phyloP scores from a whole-genome alignment of 257 asterid species.

The Solanum verrucosum region DNA sequence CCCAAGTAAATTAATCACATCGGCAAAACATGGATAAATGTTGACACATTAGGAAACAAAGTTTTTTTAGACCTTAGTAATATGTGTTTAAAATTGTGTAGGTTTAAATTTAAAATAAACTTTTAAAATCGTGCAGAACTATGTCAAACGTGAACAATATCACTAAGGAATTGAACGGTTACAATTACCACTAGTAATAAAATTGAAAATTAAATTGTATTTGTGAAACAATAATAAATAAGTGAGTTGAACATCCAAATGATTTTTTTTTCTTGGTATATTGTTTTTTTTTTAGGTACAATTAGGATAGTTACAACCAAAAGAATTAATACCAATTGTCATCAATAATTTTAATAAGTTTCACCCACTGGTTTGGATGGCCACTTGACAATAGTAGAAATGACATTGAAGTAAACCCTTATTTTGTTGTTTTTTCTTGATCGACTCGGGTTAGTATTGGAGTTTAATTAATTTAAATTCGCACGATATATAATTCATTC shows the following conservation, averaged over 20 bases:
- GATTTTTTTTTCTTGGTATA: neutral
- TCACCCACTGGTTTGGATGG: neutral
- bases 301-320: neutral
- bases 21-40: neutral
- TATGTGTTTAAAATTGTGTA: neutral
- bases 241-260: neutral
- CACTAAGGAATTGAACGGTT: neutral
- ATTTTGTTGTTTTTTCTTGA: neutral
- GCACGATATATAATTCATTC: neutral
- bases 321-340: neutral
- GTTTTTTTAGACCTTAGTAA: neutral
- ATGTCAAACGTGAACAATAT: neutral
- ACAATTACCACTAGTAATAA: neutral
- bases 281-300: neutral
- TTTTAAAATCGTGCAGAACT: neutral
- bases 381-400: neutral
- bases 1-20: neutral
- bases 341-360: neutral
- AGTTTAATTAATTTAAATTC: neutral
- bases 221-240: neutral
- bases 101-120: neutral
- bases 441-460: fast-evolving
- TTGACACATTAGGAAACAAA: neutral
- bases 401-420: neutral
- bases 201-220: neutral